These are phyloP conservation scores for Trypanosoma lewisi DNA, from an alignment of 208 protist genomes.

Conservation along the genomic window DNA sequence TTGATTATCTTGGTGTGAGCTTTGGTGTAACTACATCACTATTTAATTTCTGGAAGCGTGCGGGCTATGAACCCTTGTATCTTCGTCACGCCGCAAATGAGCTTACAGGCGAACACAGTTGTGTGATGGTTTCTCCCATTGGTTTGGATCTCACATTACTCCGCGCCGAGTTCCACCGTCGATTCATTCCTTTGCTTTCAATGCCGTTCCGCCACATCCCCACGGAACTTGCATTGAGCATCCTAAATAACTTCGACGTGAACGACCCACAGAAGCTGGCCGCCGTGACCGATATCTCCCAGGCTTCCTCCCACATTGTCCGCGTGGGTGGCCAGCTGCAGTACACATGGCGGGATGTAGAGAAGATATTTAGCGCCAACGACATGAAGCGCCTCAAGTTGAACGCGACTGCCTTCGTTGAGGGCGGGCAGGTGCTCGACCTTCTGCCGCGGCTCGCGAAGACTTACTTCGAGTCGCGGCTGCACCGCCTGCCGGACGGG, in stretches of 20 bases:
- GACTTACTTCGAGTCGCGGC: slow-evolving; percentile 87
- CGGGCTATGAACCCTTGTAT: slow-evolving; percentile 89
- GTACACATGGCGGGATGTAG: slow-evolving; percentile 54
- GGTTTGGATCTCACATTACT: slow-evolving; percentile 64
- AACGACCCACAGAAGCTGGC: slow-evolving; percentile 52
- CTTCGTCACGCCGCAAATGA: slow-evolving; percentile 94
- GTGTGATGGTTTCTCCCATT: slow-evolving; percentile 96
- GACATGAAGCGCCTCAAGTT: slow-evolving; percentile 96
- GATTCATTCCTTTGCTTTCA: slow-evolving; percentile 90
- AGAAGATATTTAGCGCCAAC: slow-evolving; percentile 58
- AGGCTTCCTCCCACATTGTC: slow-evolving; percentile 32
- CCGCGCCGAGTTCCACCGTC: slow-evolving; percentile 88
- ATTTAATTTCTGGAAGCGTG: slow-evolving; percentile 97
- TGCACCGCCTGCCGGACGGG: slow-evolving; percentile 62
- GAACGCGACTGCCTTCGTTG: slow-evolving; percentile 92
- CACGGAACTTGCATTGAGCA: slow-evolving; percentile 84
- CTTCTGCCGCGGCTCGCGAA: slow-evolving; percentile 91
- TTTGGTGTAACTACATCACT: slow-evolving; percentile 96
- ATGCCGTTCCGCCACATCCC: slow-evolving; percentile 91
- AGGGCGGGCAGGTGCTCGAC: slow-evolving; percentile 96
- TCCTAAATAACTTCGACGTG: slow-evolving; percentile 64
- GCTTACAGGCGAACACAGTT: slow-evolving; percentile 99
- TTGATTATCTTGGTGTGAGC: slow-evolving; percentile 97
- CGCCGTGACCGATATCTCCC: slow-evolving; percentile 33
- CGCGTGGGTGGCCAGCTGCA: slow-evolving; percentile 59